phyloP scores from a whole-genome alignment of 495 filamentous ascomycete species.

The Podospora appendiculata region DNA sequence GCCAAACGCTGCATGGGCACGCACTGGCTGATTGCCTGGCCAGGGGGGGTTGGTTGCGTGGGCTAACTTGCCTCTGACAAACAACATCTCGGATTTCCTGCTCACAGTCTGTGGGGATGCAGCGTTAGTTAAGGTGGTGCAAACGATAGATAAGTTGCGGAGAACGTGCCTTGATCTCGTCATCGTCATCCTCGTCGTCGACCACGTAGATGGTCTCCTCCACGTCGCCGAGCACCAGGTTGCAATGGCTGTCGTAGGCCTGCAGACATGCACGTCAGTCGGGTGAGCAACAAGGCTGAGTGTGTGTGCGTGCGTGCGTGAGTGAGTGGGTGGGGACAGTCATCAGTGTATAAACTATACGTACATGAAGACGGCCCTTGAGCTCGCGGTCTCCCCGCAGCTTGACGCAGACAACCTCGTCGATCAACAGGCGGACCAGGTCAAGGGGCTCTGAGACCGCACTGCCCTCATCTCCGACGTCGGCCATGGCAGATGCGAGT shows the following conservation, averaged over 20 bases:
- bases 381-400: conserved; percentile 90
- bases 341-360: conserved; percentile 15
- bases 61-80: conserved; percentile 69
- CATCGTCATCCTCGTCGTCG: conserved; percentile 73
- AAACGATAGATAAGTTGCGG: neutral
- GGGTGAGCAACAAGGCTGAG: neutral
- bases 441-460: conserved; percentile 85
- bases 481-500: conserved; percentile 51
- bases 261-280: conserved; percentile 22
- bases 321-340: neutral
- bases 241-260: conserved; percentile 99
- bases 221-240: conserved; percentile 93
- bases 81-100: conserved; percentile 98
- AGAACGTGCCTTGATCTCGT: conserved; percentile 28
- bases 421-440: conserved; percentile 84
- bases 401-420: conserved; percentile 96
- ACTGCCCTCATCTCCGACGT: conserved; percentile 55
- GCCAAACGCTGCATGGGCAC: too few relatives aligned
- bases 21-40: too few relatives aligned
- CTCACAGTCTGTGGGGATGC: conserved; percentile 63
- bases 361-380: conserved; percentile 87
- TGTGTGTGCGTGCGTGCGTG: neutral
- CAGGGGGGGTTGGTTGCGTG: too few relatives aligned
- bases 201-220: conserved; percentile 95
- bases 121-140: neutral